Base-by-base conservation (phyloP, 306 rosid genomes). In the Rubus parviflorus region DNA sequence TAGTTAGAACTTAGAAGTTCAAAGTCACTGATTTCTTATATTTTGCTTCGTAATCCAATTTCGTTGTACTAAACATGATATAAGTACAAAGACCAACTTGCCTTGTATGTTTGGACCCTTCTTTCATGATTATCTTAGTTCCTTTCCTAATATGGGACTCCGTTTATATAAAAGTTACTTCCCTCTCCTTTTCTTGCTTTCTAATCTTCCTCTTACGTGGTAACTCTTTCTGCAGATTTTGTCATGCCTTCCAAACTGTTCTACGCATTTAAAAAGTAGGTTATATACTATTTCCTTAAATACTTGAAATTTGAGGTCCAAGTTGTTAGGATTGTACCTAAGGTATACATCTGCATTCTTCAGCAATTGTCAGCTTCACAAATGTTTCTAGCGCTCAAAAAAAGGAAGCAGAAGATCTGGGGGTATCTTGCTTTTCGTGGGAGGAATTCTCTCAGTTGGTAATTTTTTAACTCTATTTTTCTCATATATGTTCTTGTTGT, bases 351-450 rank as follows among this genome's bases (percentile, higher is more conserved):
- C 70, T 73, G 70, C 51, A 43, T 80, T 84, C 16, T 76, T 71
- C 80, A 95, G 98, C 92, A 75, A 90, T 95, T 80, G 93, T 95
- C 85, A 89, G 97, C 71, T 92, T 92, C 81, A 86, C 86, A 35
- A 77, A 83, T 76, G 77, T 92, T 74, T 89, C 95, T 25, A 87
- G 82, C 69, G 2, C 82, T 2, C 97, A 89, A 83, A 95, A 90
- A 90, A 85, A 88, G 84, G 97, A 89, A 90, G 93, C 92, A 7
- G 93, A 90, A 84, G 91, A 86, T 64, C 73, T 77, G 68, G 97
- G 97, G 37, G 89, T 83, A 35, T 85, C 92, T 62, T 92, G 96
- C 85, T 92, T 85, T 83, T 88, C 97, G 4, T 92, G 96, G 98
- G 95, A 66, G 73, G 97, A 90, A 75, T 95, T 95, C 74, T 84